phyloP scores from a whole-genome alignment of 176 grass and related monocot species.

The Zea luxurians region DNA sequence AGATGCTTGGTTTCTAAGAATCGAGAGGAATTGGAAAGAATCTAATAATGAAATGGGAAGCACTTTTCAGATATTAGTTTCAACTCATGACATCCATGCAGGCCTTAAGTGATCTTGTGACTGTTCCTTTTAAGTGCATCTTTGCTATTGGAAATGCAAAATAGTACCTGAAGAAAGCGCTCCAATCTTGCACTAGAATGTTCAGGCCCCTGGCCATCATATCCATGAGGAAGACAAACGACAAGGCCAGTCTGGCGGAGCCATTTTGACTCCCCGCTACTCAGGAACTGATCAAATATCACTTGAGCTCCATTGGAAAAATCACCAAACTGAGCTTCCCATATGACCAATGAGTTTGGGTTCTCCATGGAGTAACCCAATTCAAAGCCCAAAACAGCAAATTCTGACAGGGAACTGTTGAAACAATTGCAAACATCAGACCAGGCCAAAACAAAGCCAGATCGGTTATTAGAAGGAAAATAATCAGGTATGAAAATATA shows the following conservation, averaged over 20 bases:
- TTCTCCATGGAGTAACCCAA: constrained; percentile 99
- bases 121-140: constrained; percentile 24
- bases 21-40: too few species aligned
- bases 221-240: constrained; percentile 85
- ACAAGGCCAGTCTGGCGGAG: constrained; percentile 87
- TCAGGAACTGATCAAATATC: constrained; percentile 99
- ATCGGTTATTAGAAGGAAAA: not conserved
- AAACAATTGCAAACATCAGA: constrained; percentile 34
- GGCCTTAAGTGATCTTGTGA: not conserved
- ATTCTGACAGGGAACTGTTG: constrained; percentile 94
- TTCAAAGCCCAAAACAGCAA: constrained; percentile 98
- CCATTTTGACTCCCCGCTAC: constrained; percentile 98
- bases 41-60: too few species aligned
- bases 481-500: not conserved
- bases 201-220: constrained; percentile 98
- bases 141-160: not conserved
- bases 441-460: constrained; percentile 22
- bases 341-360: constrained; percentile 84
- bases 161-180: constrained; percentile 93
- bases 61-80: too few species aligned
- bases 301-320: constrained; percentile 98
- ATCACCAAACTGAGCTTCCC: constrained; percentile 99
- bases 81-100: not conserved
- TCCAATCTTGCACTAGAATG: constrained; percentile 95
- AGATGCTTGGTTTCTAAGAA: not conserved